Evolutionary conservation across 345 rosid species (phyloP).

Genomic region (Ricinus communis): DNA sequence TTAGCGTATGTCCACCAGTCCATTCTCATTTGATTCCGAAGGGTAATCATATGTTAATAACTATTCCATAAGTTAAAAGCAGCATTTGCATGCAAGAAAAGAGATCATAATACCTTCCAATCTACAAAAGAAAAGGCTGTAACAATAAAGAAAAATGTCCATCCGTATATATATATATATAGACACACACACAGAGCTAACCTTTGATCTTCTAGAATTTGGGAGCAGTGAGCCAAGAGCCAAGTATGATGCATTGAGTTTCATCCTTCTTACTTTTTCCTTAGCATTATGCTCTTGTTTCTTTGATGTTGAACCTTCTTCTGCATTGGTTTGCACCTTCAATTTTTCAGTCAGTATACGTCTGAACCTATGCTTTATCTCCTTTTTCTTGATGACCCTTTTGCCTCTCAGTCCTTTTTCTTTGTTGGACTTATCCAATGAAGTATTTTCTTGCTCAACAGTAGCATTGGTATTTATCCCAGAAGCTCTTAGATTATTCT

Average conservation of each 20-base stretch:
- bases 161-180: too few relatives aligned
- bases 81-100: too few relatives aligned
- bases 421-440: neutral
- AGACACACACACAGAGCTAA: neutral
- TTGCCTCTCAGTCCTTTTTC: neutral
- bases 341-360: neutral
- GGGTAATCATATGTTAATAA: too few relatives aligned
- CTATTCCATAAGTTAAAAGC: too few relatives aligned
- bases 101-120: too few relatives aligned
- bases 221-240: conserved; percentile 40
- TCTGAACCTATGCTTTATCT: neutral
- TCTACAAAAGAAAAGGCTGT: too few relatives aligned
- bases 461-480: neutral
- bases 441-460: neutral
- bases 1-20: too few relatives aligned
- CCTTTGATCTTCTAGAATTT: conserved; percentile 34
- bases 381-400: neutral
- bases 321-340: neutral
- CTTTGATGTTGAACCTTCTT: neutral
- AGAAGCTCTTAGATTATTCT: neutral
- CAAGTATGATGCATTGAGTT: conserved; percentile 31
- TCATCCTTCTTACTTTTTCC: conserved; percentile 44
- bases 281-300: conserved; percentile 30
- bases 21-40: too few relatives aligned
- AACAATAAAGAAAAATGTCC: too few relatives aligned